Evolutionary conservation across 1,139 yeast genomes (phyloP), one percentile per base, ranked within the genome.

Genomic region (Saccharomyces hybrid): DNA sequence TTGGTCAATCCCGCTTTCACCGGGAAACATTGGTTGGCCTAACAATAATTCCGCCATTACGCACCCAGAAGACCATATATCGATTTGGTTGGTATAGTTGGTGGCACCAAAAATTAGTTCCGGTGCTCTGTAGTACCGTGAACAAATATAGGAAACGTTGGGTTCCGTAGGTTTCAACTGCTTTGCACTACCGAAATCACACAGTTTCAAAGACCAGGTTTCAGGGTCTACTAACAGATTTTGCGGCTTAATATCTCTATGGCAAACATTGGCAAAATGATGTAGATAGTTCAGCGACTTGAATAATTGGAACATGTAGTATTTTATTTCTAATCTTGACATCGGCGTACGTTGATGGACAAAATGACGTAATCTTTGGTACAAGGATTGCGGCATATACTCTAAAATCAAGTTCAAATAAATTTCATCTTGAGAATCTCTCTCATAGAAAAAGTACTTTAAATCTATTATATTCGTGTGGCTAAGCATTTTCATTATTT

Each of bases 111-210:
- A 89, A 56, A 88, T 88, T 65, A 88, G 79, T 70, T 88, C 96
- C 1, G 96, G 96, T 9, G 99, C 98, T 58, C 99, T 80, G 73
- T 93, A 93, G 73, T 91, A 93, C 65, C 99, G 80, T 28, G 98
- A 91, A 72, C 99, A 93, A 56, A 93, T 93, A 72, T 93, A 93
- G 11, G 96, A 86, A 32, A 93, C 99, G 69, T 91, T 91, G 47
- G 96, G 96, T 71, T 93, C 99, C 14, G 80, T 78, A 6, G 96
- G 95, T 51, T 86, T 88, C 57, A 93, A 78, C 55, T 88, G 85
- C 71, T 93, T 93, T 31, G 99, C 99, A n/a, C 95, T 84, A 13
- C 99, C 99, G 71, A 93, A 93, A 73, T 93, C 99, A 73, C 99
- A 93, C 51, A 93, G 80, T 72, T 93, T 93, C 61, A 95, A 79